Conservation (phyloP, 768 basidiomycete species). For the Saitozyma podzolica region DNA sequence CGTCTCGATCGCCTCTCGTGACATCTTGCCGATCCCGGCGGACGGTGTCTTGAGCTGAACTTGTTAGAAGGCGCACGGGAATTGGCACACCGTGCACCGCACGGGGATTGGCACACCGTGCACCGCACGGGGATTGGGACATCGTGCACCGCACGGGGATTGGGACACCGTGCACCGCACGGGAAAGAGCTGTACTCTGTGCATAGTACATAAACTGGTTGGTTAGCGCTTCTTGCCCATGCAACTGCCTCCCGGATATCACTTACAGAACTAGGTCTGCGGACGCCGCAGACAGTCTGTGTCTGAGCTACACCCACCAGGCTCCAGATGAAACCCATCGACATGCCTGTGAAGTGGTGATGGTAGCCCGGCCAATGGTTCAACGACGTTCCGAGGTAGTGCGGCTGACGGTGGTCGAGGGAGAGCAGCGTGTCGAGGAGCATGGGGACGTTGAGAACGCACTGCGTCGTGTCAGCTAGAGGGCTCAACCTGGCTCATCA, state of each 20-base stretch:
- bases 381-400: conserved; percentile 29
- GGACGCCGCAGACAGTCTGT: neutral
- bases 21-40: conserved; percentile 22
- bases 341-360: conserved; percentile 31
- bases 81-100: too few species aligned
- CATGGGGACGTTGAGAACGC: conserved; percentile 22
- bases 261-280: too few species aligned
- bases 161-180: too few species aligned
- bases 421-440: conserved; percentile 25
- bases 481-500: neutral
- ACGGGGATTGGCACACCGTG: too few species aligned
- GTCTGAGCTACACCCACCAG: conserved; percentile 26
- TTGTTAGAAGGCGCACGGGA: too few species aligned
- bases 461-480: conserved; percentile 15
- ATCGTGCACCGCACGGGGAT: too few species aligned
- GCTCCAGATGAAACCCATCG: conserved; percentile 27
- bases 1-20: conserved; percentile 13
- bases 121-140: too few species aligned
- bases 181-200: too few species aligned
- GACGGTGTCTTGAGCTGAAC: conserved; percentile 26
- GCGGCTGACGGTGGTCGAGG: conserved; percentile 15
- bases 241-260: too few species aligned
- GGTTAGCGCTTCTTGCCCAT: too few species aligned
- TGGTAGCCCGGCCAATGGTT: conserved; percentile 29
- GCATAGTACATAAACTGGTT: too few species aligned